Evolutionary conservation across 2,329 filamentous ascomycete species (phyloP).

Genomic region (Alternaria postmessia): DNA sequence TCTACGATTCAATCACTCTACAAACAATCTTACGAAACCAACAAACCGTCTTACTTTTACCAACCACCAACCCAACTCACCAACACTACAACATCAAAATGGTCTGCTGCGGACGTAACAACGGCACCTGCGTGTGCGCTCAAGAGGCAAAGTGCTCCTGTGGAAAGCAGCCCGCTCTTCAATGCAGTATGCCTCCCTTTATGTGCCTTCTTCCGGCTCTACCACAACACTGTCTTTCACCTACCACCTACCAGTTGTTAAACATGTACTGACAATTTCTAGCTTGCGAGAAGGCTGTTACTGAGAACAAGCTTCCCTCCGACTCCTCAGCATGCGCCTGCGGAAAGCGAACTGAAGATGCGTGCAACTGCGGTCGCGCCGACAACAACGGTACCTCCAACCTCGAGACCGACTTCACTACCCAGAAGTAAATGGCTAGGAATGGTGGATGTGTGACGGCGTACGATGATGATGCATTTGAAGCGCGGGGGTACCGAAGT

Average conservation of each 20-base stretch:
- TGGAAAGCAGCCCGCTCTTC: constrained; percentile 83
- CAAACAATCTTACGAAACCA: not conserved
- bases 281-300: constrained; percentile 74
- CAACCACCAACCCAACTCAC: not conserved
- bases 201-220: too few relatives aligned
- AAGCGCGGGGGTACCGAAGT: constrained; percentile 3
- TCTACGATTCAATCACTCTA: not conserved
- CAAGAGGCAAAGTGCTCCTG: constrained; percentile 79
- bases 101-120: constrained; percentile 67
- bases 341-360: constrained; percentile 71
- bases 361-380: constrained; percentile 84
- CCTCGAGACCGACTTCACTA: constrained; percentile 88
- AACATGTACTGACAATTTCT: constrained; percentile 16
- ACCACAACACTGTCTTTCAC: too few relatives aligned
- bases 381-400: constrained; percentile 67
- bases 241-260: not conserved
- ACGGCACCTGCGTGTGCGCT: constrained; percentile 65
- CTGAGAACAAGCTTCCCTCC: constrained; percentile 73
- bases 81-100: constrained; percentile 43
- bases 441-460: not conserved
- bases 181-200: constrained; percentile 66
- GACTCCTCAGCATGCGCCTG: constrained; percentile 75
- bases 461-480: not conserved
- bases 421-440: constrained; percentile 57
- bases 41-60: not conserved